Evolutionary conservation across 257 asterid species (phyloP).

Genomic region (Rehmannia glutinosa): DNA sequence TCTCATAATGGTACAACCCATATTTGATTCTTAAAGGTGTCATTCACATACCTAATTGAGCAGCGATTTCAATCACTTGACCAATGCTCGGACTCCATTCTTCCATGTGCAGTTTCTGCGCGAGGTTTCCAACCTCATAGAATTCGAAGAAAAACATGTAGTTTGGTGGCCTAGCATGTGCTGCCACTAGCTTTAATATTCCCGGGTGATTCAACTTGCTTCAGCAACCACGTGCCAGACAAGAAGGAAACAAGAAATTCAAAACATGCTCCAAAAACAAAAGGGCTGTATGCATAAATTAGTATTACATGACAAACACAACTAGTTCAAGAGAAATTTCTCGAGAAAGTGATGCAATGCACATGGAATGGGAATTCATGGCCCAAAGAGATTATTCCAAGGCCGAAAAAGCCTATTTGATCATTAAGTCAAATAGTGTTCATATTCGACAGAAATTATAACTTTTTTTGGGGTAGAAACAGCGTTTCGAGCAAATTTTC

Average conservation of each 20-base stretch:
- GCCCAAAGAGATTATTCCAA: no score
- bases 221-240: slow-evolving; percentile 27
- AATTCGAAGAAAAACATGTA: slow-evolving; percentile 80
- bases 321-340: background rate
- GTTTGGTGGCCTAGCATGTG: slow-evolving; percentile 88
- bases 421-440: no score
- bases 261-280: slow-evolving; percentile 7
- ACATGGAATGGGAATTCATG: no score
- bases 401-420: no score
- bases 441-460: no score
- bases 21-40: background rate
- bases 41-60: slow-evolving; percentile 51
- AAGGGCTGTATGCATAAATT: background rate
- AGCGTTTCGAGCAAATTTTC: no score
- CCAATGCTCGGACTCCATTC: slow-evolving; percentile 63
- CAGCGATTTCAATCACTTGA: slow-evolving; percentile 47
- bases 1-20: no score
- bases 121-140: slow-evolving; percentile 67
- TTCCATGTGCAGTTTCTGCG: slow-evolving; percentile 75
- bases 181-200: slow-evolving; percentile 73
- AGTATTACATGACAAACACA: background rate
- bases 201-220: slow-evolving; percentile 91
- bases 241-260: background rate
- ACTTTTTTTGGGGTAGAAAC: no score
- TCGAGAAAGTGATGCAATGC: no score